Evolutionary conservation across 164 flowering plant genomes (phyloP).

Genomic region (Kingdonia uniflora): DNA sequence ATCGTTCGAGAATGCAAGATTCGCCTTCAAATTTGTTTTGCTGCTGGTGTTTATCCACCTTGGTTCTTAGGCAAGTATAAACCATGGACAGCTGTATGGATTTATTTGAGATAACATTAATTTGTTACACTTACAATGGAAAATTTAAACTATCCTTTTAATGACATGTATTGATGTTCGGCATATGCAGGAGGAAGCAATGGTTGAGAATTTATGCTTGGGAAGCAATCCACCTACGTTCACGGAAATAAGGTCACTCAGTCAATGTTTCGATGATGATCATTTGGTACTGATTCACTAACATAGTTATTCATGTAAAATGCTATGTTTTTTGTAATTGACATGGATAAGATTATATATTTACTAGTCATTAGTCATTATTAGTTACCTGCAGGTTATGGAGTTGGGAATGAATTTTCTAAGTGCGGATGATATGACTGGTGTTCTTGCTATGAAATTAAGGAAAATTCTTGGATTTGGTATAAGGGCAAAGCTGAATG

Average conservation of each 20-base stretch:
- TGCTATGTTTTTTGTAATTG: neutral
- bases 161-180: conserved; percentile 2
- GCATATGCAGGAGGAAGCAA: conserved; percentile 47
- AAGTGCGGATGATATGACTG: conserved; percentile 89
- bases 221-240: conserved; percentile 83
- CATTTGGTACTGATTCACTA: conserved; percentile 56
- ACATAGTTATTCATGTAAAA: too few relatives aligned
- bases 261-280: conserved; percentile 60
- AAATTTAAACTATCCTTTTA: too few relatives aligned
- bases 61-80: conserved; percentile 97
- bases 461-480: conserved; percentile 88
- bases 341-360: neutral
- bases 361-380: too few relatives aligned
- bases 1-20: too few relatives aligned
- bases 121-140: too few relatives aligned
- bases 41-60: too few relatives aligned
- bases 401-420: conserved; percentile 93
- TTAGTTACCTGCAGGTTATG: conserved; percentile 81
- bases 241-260: conserved; percentile 76
- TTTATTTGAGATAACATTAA: neutral
- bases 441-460: conserved; percentile 70
- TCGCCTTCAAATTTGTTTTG: too few relatives aligned
- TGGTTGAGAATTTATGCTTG: conserved; percentile 65
- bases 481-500: conserved; percentile 77
- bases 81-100: conserved; percentile 97